Evolutionary conservation across 768 basidiomycete genomes (phyloP).

Genomic region (Boletus huronensis): DNA sequence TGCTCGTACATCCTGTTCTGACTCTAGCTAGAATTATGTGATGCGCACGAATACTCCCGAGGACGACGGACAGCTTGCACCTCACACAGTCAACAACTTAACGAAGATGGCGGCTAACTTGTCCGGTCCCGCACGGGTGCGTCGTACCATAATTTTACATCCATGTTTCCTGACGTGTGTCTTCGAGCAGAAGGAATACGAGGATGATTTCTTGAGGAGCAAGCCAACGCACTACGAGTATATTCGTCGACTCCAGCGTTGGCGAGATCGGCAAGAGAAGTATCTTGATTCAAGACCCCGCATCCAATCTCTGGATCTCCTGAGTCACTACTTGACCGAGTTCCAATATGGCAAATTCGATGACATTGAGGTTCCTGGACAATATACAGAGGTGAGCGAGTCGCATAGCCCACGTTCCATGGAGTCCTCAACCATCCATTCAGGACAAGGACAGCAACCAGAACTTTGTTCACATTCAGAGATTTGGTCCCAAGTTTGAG

Average conservation of each 20-base stretch:
- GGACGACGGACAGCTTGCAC: slow-evolving; percentile 63
- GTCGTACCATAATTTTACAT: slow-evolving; percentile 16
- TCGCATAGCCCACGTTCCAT: background rate
- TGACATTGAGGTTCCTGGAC: slow-evolving; percentile 97
- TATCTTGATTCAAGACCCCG: slow-evolving; percentile 79
- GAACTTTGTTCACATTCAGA: slow-evolving; percentile 85
- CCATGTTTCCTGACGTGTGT: background rate
- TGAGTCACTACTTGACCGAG: slow-evolving; percentile 92
- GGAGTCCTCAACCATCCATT: slow-evolving; percentile 7
- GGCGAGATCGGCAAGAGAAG: slow-evolving; percentile 89
- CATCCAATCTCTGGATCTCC: slow-evolving; percentile 76
- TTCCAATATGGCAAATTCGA: slow-evolving; percentile 98
- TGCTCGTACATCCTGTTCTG: background rate
- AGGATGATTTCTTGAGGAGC: slow-evolving; percentile 82
- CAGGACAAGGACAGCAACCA: slow-evolving; percentile 95
- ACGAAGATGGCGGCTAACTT: slow-evolving; percentile 60
- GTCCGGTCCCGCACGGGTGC: slow-evolving; percentile 53
- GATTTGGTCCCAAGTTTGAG: slow-evolving; percentile 89
- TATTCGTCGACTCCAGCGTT: slow-evolving; percentile 82
- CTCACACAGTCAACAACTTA: slow-evolving; percentile 53
- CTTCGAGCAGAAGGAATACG: slow-evolving; percentile 69
- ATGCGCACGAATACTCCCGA: slow-evolving; percentile 60
- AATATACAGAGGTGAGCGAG: slow-evolving; percentile 85
- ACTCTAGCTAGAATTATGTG: slow-evolving; percentile 55
- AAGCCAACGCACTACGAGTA: slow-evolving; percentile 84